Evolutionary conservation across 495 filamentous ascomycete species (phyloP), one percentile per base, ranked within the genome.

Genomic region (Xylaria cubensis): DNA sequence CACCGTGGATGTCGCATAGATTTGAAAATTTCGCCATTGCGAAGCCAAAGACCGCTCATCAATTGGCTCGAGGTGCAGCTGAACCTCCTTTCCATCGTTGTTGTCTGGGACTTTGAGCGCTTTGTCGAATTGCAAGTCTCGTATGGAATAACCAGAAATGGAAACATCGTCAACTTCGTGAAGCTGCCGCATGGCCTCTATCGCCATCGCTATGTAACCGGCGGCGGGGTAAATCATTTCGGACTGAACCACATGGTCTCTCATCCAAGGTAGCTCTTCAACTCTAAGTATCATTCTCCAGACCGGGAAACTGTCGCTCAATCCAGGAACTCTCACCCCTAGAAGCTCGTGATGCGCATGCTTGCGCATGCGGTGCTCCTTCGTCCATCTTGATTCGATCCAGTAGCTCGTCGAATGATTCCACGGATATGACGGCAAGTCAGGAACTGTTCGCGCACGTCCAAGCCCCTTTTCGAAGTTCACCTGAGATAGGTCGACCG

Each of bases 141-240:
- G 74, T 0, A 85, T 58, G n/a, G 17, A 24, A 32, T 74, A 73
- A 13, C 68, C 76, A 56, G 24, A 48, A 39, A 80, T 76, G 26
- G 64, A 53, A 1, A 48, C 7, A 3, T 19, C 34, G 10, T 69
- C 74, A 0, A 72, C 41, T 4, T 77, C 70, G 0, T 77, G 73
- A 3, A 84, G 19, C 64, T 86, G 82, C 0, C 77, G 51, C 2
- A 82, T 74, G 0, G 83, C 86, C 72, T 88, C 85, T 9, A 82
- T 75, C 1, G 73, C 80, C 84, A 88, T 86, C 0, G 76, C 72
- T 0, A 86, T 76, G 61, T 84, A 85, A 0, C 81, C 85, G 3
- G 85, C 82, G 1, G 70, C 75, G 0, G 87, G 85, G 59, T 85
- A 87, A 1, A 88, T 58, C 12, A 86, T 79, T 5, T 82, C 78